These are phyloP conservation scores for Glomus cerebriforme DNA, from an alignment of 192 early-diverging fungal species.

Conservation along the genomic window DNA sequence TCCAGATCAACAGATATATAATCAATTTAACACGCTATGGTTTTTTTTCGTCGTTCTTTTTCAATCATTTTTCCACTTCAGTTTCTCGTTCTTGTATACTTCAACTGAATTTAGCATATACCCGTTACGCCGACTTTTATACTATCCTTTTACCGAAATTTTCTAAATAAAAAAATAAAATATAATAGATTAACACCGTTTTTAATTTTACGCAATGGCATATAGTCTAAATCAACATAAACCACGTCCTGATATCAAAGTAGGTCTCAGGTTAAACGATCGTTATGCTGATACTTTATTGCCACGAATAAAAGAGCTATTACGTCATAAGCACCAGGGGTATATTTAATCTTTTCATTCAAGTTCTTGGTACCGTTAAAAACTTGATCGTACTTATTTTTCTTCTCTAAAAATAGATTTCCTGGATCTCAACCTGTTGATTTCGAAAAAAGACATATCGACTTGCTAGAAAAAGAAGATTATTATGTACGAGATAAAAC, in stretches of 20 bases:
- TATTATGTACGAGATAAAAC: conserved; percentile 64
- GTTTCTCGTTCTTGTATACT: not conserved
- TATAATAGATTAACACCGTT: not conserved
- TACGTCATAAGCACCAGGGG: not conserved
- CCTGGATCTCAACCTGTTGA: conserved; percentile 59
- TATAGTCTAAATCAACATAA: not conserved
- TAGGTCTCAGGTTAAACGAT: conserved; percentile 14
- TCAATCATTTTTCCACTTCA: not conserved
- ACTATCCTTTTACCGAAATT: not conserved
- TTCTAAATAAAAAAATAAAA: not conserved
- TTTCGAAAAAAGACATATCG: conserved; percentile 49
- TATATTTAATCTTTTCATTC: not conserved
- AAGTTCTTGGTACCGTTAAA: not conserved
- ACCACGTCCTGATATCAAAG: conserved; percentile 11
- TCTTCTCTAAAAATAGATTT: conserved; percentile 44
- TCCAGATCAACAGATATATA: not conserved
- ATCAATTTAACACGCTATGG: not conserved
- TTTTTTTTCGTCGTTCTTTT: not conserved
- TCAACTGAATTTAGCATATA: not conserved
- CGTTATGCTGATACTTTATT: conserved; percentile 8
- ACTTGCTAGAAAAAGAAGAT: conserved; percentile 49
- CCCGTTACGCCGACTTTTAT: not conserved
- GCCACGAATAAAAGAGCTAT: conserved; percentile 13
- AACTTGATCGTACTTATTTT: not conserved
- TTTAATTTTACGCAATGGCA: conserved; percentile 10